A percentile compares a stretch with the other conserved stretches of the same genome.
These are phyloP conservation scores for Sistotremastrum suecicum DNA, from an alignment of 768 basidiomycete genomes.

Conservation along the genomic window DNA sequence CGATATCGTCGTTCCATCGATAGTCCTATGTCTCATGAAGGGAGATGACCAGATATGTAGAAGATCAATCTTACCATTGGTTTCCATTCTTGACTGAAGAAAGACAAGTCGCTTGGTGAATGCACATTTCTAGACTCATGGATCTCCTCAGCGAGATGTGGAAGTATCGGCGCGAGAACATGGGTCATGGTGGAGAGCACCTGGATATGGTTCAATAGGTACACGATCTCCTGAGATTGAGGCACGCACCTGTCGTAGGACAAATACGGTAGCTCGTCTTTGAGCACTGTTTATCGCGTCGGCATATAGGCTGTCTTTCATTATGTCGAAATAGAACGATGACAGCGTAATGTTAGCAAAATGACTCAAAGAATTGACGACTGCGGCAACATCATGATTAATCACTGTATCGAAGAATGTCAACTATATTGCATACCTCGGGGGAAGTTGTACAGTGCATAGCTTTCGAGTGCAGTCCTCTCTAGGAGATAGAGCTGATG, in stretches of 20 bases:
- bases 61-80: slow-evolving; percentile 38
- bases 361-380: slow-evolving; percentile 53
- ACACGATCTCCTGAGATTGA: neutral
- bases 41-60: too few species aligned
- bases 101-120: slow-evolving; percentile 28
- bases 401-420: neutral
- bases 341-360: slow-evolving; percentile 81
- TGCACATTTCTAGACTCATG: slow-evolving; percentile 25
- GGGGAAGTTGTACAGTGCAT: slow-evolving; percentile 65
- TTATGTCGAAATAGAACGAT: slow-evolving; percentile 83
- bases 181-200: slow-evolving; percentile 50
- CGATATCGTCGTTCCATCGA: slow-evolving; percentile 48
- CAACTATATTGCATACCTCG: slow-evolving; percentile 37
- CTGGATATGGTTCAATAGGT: slow-evolving; percentile 22
- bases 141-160: slow-evolving; percentile 86
- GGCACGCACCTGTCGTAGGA: slow-evolving; percentile 47
- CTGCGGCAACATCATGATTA: slow-evolving; percentile 24
- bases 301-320: slow-evolving; percentile 83
- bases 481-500: slow-evolving; percentile 70
- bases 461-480: slow-evolving; percentile 48
- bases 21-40: slow-evolving; percentile 22
- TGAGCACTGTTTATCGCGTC: slow-evolving; percentile 32
- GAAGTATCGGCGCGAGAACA: slow-evolving; percentile 73
- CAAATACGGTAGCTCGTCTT: slow-evolving; percentile 54
- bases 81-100: slow-evolving; percentile 62